Percentiles rank a stretch among this genome's conserved stretches.
phyloP scores from a whole-genome alignment of 2,329 filamentous ascomycete genomes.

The Parafenestella ontariensis region DNA sequence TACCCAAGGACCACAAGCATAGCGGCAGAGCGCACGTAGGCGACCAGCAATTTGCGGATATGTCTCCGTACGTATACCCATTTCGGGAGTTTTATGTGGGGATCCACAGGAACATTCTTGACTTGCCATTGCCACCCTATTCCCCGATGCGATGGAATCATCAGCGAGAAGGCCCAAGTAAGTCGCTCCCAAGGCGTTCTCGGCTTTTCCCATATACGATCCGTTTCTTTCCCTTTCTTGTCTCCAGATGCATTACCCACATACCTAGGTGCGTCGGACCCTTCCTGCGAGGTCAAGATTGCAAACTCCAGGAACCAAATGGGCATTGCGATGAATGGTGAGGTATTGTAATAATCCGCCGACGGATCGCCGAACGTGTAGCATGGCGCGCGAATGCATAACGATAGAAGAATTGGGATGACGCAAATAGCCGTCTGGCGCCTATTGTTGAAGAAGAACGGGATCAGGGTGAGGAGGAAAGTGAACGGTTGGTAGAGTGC shows the following conservation, averaged over 20 bases:
- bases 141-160: conserved; percentile 5
- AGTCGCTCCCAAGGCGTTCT: neutral
- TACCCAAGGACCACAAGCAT: conserved; percentile 1
- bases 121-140: conserved; percentile 12
- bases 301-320: conserved; percentile 14
- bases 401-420: neutral
- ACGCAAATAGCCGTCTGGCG: neutral
- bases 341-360: conserved; percentile 10
- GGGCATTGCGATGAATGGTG: conserved; percentile 4
- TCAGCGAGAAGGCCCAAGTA: neutral
- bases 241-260: neutral
- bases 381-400: conserved; percentile 2
- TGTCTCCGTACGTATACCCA: neutral
- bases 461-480: neutral
- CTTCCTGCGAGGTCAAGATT: conserved; percentile 3
- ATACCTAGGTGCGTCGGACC: neutral
- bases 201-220: no score
- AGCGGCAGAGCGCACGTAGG: neutral
- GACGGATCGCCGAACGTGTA: conserved; percentile 10
- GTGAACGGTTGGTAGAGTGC: neutral
- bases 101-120: conserved; percentile 2
- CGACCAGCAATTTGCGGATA: neutral
- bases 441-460: neutral
- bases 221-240: neutral
- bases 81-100: neutral